These are phyloP conservation scores for Euphorbia pulcherrima DNA, from an alignment of 345 rosid species.

Conservation along the genomic window DNA sequence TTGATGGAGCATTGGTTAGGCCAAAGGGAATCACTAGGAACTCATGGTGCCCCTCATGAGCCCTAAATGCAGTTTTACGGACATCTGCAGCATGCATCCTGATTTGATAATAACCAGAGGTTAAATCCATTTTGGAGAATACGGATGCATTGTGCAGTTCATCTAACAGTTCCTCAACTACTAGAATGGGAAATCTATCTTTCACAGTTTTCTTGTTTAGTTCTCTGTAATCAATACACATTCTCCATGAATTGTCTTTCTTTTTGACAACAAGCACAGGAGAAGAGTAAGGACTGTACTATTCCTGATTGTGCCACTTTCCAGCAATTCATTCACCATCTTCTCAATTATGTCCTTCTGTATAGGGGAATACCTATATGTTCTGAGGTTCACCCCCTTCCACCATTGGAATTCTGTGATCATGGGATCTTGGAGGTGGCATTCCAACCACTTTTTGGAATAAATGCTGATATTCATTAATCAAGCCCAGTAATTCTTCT, in stretches of 20 bases:
- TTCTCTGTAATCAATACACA: conserved; percentile 1
- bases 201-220: neutral
- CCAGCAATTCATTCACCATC: neutral
- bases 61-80: neutral
- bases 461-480: neutral
- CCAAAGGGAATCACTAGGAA: neutral
- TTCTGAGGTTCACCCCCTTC: neutral
- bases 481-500: neutral
- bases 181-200: neutral
- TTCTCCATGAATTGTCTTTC: neutral
- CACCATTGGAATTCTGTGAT: neutral
- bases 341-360: neutral
- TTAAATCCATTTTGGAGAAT: neutral
- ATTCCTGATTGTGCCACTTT: neutral
- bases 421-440: neutral
- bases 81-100: neutral
- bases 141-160: neutral
- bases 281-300: neutral
- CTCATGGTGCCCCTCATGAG: no score
- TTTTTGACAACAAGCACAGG: conserved; percentile 1
- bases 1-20: neutral
- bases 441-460: neutral
- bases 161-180: neutral
- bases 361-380: neutral
- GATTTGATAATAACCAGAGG: neutral